phyloP scores from a whole-genome alignment of 1,139 yeast genomes.

The Yamadazyma membranifaciens region DNA sequence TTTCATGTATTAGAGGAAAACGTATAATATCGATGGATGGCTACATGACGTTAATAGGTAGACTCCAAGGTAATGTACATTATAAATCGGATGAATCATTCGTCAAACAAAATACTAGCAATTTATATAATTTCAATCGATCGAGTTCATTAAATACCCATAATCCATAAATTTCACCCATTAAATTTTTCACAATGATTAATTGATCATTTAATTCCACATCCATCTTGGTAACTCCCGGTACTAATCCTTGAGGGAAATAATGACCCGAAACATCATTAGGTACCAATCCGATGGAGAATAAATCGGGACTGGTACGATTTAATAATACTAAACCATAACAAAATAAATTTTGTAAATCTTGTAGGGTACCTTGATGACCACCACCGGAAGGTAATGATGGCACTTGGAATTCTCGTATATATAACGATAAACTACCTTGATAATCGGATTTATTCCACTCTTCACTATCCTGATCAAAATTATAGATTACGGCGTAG shows the following conservation, averaged over 20 bases:
- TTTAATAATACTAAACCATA: slow-evolving; percentile 80
- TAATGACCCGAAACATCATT: slow-evolving; percentile 46
- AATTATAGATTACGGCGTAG: slow-evolving; percentile 77
- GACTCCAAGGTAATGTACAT: no score
- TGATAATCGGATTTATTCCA: slow-evolving; percentile 82
- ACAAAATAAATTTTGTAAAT: slow-evolving; percentile 55
- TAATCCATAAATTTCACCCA: slow-evolving; percentile 81
- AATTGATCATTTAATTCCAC: slow-evolving; percentile 78
- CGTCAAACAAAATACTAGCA: slow-evolving; percentile 57
- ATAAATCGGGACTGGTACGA: slow-evolving; percentile 72
- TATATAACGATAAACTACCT: slow-evolving; percentile 80
- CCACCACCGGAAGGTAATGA: slow-evolving; percentile 12
- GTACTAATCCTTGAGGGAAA: slow-evolving; percentile 40
- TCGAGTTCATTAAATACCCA: slow-evolving; percentile 86
- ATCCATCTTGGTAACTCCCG: slow-evolving; percentile 55
- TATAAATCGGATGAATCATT: slow-evolving; percentile 21
- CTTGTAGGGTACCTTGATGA: slow-evolving; percentile 27
- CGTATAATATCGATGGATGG: no score
- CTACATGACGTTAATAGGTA: no score
- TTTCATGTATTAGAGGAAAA: no score
- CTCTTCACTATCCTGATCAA: slow-evolving; percentile 60
- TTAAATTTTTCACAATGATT: slow-evolving; percentile 71
- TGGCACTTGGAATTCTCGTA: slow-evolving; percentile 50
- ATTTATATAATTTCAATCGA: slow-evolving; percentile 57
- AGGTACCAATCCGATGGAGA: slow-evolving; percentile 75